phyloP scores from a whole-genome alignment of 73 alveolate genomes.

The Diophrys appendiculata region DNA sequence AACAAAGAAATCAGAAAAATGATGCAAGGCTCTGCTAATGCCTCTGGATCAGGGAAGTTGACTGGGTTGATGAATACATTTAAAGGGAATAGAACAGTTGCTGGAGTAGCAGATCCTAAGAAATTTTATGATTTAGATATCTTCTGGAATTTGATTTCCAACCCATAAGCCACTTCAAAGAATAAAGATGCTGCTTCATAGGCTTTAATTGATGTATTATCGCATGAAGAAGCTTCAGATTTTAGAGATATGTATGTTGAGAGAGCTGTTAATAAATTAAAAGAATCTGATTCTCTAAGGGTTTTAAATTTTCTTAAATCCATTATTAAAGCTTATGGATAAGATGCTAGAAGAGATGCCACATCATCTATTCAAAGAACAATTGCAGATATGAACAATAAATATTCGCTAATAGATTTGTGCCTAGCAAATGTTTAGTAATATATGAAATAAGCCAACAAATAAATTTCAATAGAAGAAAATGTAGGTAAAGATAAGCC shows the following conservation, averaged over 20 bases:
- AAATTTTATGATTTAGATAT: slow-evolving; percentile 8
- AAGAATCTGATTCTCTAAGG: no score
- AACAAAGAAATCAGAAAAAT: slow-evolving; percentile 7
- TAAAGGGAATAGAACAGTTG: not conserved
- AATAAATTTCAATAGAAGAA: no score
- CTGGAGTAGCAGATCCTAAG: not conserved
- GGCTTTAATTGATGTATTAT: slow-evolving; percentile 27
- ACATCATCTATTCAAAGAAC: no score
- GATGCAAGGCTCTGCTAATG: not conserved
- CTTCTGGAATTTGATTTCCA: slow-evolving; percentile 35
- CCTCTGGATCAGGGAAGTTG: not conserved
- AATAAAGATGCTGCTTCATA: slow-evolving; percentile 25
- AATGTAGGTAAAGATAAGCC: no score
- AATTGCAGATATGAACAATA: no score
- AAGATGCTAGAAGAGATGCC: no score
- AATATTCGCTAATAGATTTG: no score
- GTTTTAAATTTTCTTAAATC: no score
- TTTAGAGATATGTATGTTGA: slow-evolving; percentile 11
- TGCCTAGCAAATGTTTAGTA: no score
- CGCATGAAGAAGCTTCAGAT: slow-evolving; percentile 31
- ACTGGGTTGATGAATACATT: not conserved
- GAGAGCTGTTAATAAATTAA: slow-evolving; percentile 17
- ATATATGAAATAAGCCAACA: no score
- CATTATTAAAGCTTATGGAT: no score
- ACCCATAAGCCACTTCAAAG: slow-evolving; percentile 26